Evolutionary conservation across 2,329 filamentous ascomycete genomes (phyloP).

Genomic region (Sporothrix pseudoabietina): DNA sequence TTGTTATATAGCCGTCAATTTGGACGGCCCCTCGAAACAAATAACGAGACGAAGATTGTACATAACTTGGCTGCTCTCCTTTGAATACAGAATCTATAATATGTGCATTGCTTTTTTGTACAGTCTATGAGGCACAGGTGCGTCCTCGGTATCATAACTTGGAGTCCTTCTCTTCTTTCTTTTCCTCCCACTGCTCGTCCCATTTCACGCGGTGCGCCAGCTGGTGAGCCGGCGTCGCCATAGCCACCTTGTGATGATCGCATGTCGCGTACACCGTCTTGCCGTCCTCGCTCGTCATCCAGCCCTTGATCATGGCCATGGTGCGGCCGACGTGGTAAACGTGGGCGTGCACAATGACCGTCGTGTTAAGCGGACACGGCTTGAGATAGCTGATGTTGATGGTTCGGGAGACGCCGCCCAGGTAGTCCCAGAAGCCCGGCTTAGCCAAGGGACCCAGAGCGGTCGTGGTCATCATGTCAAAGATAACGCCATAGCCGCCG

Average conservation of each 20-base stretch:
- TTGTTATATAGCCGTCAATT: background rate
- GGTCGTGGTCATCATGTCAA: constrained; percentile 57
- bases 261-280: constrained; percentile 52
- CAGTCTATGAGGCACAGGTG: background rate
- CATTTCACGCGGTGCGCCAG: constrained; percentile 45
- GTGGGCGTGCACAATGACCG: constrained; percentile 46
- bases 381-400: constrained; percentile 56
- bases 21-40: background rate
- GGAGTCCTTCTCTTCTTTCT: background rate
- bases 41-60: background rate
- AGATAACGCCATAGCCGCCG: constrained; percentile 56
- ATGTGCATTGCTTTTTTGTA: background rate
- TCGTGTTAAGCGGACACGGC: constrained; percentile 48
- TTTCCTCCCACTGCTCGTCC: constrained; percentile 47
- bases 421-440: constrained; percentile 52
- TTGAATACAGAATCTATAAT: background rate
- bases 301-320: constrained; percentile 55
- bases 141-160: background rate
- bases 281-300: constrained; percentile 53
- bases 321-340: constrained; percentile 52
- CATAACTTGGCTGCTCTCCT: background rate
- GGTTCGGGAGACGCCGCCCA: constrained; percentile 53
- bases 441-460: constrained; percentile 52
- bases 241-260: constrained; percentile 56
- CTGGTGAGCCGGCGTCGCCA: constrained; percentile 47